Percentiles rank a stretch among this genome's conserved stretches.
These are phyloP conservation scores for Coemansia sp. DNA, from an alignment of 192 early-diverging fungal genomes.

Conservation along the genomic window DNA sequence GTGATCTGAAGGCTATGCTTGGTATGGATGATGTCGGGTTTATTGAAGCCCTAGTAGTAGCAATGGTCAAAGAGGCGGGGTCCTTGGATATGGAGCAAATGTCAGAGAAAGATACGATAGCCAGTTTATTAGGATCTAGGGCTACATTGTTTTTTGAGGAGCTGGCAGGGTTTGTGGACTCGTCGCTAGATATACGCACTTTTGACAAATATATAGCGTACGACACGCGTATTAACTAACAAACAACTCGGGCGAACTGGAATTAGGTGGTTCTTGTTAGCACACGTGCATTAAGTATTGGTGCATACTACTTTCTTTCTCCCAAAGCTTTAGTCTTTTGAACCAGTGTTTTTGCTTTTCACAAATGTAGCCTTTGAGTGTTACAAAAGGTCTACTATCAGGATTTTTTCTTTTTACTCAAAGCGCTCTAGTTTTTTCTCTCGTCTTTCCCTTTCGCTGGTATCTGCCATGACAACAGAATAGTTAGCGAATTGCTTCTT, in stretches of 20 bases:
- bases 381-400: not conserved
- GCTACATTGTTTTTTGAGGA: slow-evolving; percentile 22
- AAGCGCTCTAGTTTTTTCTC: not conserved
- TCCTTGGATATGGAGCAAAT: not conserved
- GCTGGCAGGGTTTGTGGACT: slow-evolving; percentile 27
- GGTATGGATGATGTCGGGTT: slow-evolving; percentile 11
- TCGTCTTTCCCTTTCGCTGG: not conserved
- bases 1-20: slow-evolving; percentile 29
- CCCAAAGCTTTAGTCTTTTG: not conserved
- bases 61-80: slow-evolving; percentile 6
- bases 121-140: slow-evolving; percentile 6
- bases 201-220: slow-evolving; percentile 37
- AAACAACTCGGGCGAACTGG: not conserved
- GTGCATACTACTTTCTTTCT: not conserved
- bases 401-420: not conserved
- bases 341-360: not conserved
- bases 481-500: not conserved
- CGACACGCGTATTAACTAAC: slow-evolving; percentile 2
- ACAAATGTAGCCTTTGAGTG: not conserved
- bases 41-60: slow-evolving; percentile 18
- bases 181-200: slow-evolving; percentile 23
- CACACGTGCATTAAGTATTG: not conserved
- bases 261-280: not conserved
- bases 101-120: not conserved
- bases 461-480: not conserved